Percentiles rank a stretch among this genome's conserved stretches.
Evolutionary conservation across 768 basidiomycete species (phyloP).

Genomic region (Floccularia luteovirens): DNA sequence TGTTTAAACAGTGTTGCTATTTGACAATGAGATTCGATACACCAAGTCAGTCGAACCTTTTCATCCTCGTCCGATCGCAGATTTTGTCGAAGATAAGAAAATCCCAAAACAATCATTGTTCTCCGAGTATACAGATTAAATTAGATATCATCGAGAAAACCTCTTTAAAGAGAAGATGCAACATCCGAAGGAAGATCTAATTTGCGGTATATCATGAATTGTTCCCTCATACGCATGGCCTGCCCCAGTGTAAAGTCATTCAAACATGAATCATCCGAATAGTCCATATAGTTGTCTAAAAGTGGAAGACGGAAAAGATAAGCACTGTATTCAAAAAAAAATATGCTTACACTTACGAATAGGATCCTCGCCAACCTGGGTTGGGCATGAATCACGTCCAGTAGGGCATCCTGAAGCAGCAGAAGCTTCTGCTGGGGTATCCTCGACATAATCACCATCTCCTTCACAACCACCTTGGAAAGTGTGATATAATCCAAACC

Average conservation of each 20-base stretch:
- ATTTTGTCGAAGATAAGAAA: too few relatives aligned
- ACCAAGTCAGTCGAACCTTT: too few relatives aligned
- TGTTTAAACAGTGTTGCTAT: too few relatives aligned
- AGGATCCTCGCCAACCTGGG: slow-evolving; percentile 31
- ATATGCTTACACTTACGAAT: slow-evolving; percentile 23
- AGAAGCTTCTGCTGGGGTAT: slow-evolving; percentile 39
- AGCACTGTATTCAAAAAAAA: background rate
- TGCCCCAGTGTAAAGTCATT: slow-evolving; percentile 23
- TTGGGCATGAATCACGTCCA: slow-evolving; percentile 27
- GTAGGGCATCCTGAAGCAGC: slow-evolving; percentile 34
- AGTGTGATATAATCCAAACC: slow-evolving; percentile 52
- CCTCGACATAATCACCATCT: slow-evolving; percentile 33
- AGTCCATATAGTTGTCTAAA: slow-evolving; percentile 47
- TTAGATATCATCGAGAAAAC: too few relatives aligned
- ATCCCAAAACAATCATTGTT: too few relatives aligned
- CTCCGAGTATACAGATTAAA: too few relatives aligned
- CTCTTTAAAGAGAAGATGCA: too few relatives aligned
- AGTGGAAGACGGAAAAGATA: slow-evolving; percentile 1
- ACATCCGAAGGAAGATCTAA: too few relatives aligned
- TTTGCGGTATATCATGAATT: slow-evolving; percentile 39
- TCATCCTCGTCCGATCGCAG: too few relatives aligned
- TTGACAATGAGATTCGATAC: too few relatives aligned
- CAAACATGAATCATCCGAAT: slow-evolving; percentile 43
- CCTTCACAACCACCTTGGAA: slow-evolving; percentile 42
- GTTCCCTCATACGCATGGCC: slow-evolving; percentile 26